phyloP scores from a whole-genome alignment of 352 stramenopile genomes.

The Elongisporangium senticosum region DNA sequence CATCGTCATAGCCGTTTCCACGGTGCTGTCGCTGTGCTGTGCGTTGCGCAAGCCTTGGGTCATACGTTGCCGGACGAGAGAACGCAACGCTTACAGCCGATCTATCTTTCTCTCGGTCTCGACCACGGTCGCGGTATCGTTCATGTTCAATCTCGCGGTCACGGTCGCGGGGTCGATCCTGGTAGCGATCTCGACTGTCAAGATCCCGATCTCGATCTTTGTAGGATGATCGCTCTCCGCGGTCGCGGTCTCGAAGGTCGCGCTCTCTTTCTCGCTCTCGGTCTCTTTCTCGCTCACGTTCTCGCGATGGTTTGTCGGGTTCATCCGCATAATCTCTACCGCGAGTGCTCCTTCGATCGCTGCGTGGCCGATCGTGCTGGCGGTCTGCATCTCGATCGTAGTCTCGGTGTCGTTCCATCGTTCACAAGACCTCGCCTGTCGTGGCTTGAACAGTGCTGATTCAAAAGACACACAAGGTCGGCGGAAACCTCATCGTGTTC shows the following conservation, averaged over 20 bases:
- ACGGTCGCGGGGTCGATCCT: constrained; percentile 17
- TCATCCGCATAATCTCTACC: constrained; percentile 19
- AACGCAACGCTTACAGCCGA: constrained; percentile 38
- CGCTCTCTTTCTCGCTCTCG: constrained; percentile 28
- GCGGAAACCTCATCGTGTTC: background rate
- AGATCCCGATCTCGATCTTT: constrained; percentile 18
- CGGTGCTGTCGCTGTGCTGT: constrained; percentile 28
- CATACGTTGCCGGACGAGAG: constrained; percentile 79
- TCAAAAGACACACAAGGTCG: background rate
- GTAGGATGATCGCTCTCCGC: background rate
- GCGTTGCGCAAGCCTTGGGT: constrained; percentile 60
- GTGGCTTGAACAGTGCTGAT: background rate
- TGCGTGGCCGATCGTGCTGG: constrained; percentile 12
- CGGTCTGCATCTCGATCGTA: constrained; percentile 17
- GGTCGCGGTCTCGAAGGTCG: constrained; percentile 23
- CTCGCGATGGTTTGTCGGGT: constrained; percentile 23
- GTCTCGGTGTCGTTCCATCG: constrained; percentile 25
- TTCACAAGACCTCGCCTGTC: constrained; percentile 1
- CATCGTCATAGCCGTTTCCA: constrained; percentile 28
- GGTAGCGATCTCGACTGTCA: constrained; percentile 13
- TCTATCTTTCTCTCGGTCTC: constrained; percentile 12
- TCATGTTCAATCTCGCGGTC: constrained; percentile 9
- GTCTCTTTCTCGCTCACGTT: constrained; percentile 25
- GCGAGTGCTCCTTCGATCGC: constrained; percentile 4
- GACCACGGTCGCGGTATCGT: constrained; percentile 16